Conservation (phyloP, 768 basidiomycete genomes). For the Fomitopsis pulvina region DNA sequence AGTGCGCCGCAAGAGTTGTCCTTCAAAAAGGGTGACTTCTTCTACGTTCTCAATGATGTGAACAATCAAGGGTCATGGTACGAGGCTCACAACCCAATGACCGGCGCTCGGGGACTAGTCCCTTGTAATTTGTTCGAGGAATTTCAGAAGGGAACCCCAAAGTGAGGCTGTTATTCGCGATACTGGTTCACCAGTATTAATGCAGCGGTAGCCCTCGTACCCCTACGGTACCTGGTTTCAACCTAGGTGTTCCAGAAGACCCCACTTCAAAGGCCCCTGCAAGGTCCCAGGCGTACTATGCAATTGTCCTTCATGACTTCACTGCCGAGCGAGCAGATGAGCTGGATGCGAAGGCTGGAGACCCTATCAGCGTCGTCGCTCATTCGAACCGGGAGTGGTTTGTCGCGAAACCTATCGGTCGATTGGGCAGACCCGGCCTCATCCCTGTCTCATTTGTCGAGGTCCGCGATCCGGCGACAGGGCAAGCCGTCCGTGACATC, state of each 20-base stretch:
- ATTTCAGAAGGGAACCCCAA: conserved; percentile 64
- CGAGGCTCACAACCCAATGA: conserved; percentile 91
- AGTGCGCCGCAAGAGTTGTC: conserved; percentile 79
- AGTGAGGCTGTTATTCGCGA: conserved; percentile 36
- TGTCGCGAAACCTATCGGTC: conserved; percentile 96
- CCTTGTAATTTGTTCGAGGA: conserved; percentile 87
- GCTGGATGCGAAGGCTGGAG: conserved; percentile 89
- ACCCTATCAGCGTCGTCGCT: conserved; percentile 93
- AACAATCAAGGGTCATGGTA: conserved; percentile 63
- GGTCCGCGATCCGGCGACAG: conserved; percentile 88
- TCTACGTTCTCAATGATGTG: conserved; percentile 84
- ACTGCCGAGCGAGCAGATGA: conserved; percentile 94
- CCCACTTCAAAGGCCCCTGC: conserved; percentile 25
- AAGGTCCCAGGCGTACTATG: conserved; percentile 62
- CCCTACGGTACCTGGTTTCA: too few relatives aligned
- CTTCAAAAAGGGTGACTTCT: conserved; percentile 94
- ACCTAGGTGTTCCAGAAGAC: conserved; percentile 1
- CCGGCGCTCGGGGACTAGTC: conserved; percentile 86
- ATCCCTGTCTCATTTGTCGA: conserved; percentile 98
- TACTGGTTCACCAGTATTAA: background rate
- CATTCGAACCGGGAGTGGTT: conserved; percentile 99
- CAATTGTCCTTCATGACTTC: conserved; percentile 94
- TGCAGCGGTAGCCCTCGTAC: conserved; percentile 6
- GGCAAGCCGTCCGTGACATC: conserved; percentile 69
- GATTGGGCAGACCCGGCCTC: conserved; percentile 89